Percentiles rank a stretch among this genome's conserved stretches.
These are phyloP conservation scores for Kwoniella newhampshirensis DNA, from an alignment of 768 basidiomycete species.

Conservation along the genomic window DNA sequence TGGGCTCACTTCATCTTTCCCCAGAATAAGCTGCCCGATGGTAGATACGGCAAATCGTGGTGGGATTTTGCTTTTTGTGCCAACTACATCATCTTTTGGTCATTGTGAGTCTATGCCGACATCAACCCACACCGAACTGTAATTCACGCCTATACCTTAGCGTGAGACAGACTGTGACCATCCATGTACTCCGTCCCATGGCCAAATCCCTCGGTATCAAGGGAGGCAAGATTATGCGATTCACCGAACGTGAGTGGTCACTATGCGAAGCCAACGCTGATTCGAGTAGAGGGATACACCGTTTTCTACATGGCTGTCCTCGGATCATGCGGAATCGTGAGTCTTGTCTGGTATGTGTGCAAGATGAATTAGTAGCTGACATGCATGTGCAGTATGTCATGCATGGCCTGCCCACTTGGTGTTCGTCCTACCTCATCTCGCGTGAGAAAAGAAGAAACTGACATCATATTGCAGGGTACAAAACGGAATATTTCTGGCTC, in stretches of 20 bases:
- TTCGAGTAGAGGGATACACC: constrained; percentile 62
- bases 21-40: constrained; percentile 28
- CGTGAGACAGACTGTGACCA: constrained; percentile 70
- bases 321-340: constrained; percentile 73
- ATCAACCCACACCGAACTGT: not conserved
- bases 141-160: constrained; percentile 19
- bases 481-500: constrained; percentile 79
- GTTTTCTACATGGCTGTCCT: constrained; percentile 72
- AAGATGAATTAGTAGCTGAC: not conserved
- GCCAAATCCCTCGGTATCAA: constrained; percentile 72
- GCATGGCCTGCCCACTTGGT: constrained; percentile 75
- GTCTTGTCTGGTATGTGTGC: constrained; percentile 48
- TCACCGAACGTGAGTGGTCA: constrained; percentile 68
- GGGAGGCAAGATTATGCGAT: constrained; percentile 71
- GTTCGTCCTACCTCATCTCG: constrained; percentile 58
- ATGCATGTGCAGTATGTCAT: constrained; percentile 69
- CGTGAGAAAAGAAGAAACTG: not conserved
- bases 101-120: constrained; percentile 58
- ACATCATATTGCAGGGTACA: constrained; percentile 41
- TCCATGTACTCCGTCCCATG: constrained; percentile 66
- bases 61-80: constrained; percentile 74
- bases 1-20: constrained; percentile 71
- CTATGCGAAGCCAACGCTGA: not conserved
- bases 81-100: constrained; percentile 84
- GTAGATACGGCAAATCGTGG: constrained; percentile 66